phyloP scores from a whole-genome alignment of 2,329 filamentous ascomycete species.

The Rhynchosporium agropyri region DNA sequence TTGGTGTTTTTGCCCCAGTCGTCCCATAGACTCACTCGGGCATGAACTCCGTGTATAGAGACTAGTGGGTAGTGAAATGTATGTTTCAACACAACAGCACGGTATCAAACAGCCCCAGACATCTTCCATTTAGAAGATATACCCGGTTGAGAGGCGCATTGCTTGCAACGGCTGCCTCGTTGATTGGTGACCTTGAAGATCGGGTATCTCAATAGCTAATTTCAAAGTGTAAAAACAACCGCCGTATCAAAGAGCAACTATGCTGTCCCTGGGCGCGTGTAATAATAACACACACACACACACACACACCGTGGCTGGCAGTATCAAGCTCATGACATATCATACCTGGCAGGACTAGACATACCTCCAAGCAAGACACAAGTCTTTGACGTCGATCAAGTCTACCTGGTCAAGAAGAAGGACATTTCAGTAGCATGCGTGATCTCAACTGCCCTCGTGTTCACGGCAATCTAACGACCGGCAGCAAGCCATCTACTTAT shows the following conservation, averaged over 20 bases:
- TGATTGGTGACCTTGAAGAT: slow-evolving; percentile 2
- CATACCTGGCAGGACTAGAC: background rate
- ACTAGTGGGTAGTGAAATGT: slow-evolving; percentile 3
- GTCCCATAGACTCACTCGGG: slow-evolving; percentile 19
- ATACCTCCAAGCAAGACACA: background rate
- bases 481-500: slow-evolving; percentile 2
- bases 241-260: background rate
- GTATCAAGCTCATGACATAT: slow-evolving; percentile 1
- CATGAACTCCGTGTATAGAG: slow-evolving; percentile 27
- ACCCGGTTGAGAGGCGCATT: no score
- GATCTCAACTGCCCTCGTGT: slow-evolving; percentile 11
- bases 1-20: slow-evolving; percentile 6
- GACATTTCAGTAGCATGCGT: background rate
- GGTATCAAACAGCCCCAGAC: slow-evolving; percentile 1
- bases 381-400: background rate
- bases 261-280: background rate
- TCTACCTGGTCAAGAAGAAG: background rate
- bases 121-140: slow-evolving; percentile 2
- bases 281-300: no score
- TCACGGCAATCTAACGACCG: background rate
- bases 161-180: no score
- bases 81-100: slow-evolving; percentile 23
- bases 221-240: slow-evolving; percentile 1
- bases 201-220: background rate
- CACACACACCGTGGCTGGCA: background rate